phyloP scores from a whole-genome alignment of 176 grass and related monocot genomes.

The Guadua angustifolia region DNA sequence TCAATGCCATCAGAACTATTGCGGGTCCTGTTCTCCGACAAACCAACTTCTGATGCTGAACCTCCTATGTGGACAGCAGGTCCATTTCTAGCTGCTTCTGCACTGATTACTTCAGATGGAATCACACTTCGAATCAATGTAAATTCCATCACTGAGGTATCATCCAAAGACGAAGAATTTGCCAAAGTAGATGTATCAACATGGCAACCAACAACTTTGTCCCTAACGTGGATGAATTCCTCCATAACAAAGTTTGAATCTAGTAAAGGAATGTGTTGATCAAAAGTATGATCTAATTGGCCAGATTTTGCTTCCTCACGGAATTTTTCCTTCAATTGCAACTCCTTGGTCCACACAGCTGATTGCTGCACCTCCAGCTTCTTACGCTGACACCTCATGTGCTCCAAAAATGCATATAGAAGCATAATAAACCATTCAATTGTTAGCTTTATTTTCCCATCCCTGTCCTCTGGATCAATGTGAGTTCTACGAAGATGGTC shows the following conservation, averaged over 20 bases:
- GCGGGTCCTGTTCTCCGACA: constrained; percentile 31
- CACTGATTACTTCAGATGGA: constrained; percentile 39
- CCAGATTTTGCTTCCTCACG: constrained; percentile 65
- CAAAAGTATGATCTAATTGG: constrained; percentile 65
- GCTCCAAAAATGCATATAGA: constrained; percentile 58
- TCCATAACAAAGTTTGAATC: constrained; percentile 73
- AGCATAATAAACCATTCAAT: constrained; percentile 62
- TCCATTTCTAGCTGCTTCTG: constrained; percentile 34
- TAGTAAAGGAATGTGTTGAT: constrained; percentile 63
- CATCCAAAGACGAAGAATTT: constrained; percentile 39
- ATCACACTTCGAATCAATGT: constrained; percentile 38
- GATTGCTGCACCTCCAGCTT: constrained; percentile 67
- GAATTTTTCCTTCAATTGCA: constrained; percentile 61
- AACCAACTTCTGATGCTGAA: constrained; percentile 24
- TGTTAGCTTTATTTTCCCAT: constrained; percentile 50
- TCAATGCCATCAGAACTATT: constrained; percentile 38
- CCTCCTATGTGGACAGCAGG: constrained; percentile 30
- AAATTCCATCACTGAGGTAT: constrained; percentile 45
- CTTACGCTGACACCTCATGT: constrained; percentile 56
- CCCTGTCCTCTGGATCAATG: constrained; percentile 35
- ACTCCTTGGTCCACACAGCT: constrained; percentile 55
- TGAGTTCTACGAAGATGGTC: constrained; percentile 45
- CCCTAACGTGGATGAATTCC: constrained; percentile 53
- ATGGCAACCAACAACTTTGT: constrained; percentile 36
- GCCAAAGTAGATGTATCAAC: constrained; percentile 28